Base-by-base conservation (phyloP, 1,139 yeast genomes). In the Candida sojae region DNA sequence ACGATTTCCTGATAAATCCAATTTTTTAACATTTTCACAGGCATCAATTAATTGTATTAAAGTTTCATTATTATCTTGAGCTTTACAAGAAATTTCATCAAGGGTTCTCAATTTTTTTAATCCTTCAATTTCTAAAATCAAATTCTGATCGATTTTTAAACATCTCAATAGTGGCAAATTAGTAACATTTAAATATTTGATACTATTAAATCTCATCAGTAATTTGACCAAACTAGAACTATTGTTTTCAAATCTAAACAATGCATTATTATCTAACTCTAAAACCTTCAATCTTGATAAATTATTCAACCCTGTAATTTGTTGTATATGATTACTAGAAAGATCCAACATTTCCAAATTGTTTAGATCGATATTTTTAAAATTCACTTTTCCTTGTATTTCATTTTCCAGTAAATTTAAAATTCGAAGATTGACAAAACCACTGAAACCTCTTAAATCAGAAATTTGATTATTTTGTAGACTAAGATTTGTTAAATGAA, bases 121-220 rank as follows among this genome's bases (percentile, higher is more conserved):
- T 21, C 68, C 70, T 0, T 59, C 46, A 1, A 72, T 43, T 4
- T 54, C 48, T 5, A 52, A 53, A n/a, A 77, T 55, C 3, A 60
- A 47, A 50, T 75, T 77, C 7, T 82, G 77, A 57, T 80, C 84
- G 29, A 79, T 56, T 46, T 80, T 67, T 36, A 82, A 60, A 4
- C 72, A 74, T 42, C 82, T 63, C 50, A 81, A 64, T 32, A 55
- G 62, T 1, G 79, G 78, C 49, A 68, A 73, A 8, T 55, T 48
- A 2, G 53, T 53, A 8, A 79, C 54, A 44, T 75, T 67, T 12
- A 81, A 54, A 2, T 44, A 45, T 13, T 49, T 50, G 32, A 81
- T 55, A 3, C 60, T 58, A 55, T 81, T 81, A 49, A 68, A 66
- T 50, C 73, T 77, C 31, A 81, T 47, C 26, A 69, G 57, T 30